Conservation (phyloP, 345 rosid genomes). For the Reutealis trisperma region DNA sequence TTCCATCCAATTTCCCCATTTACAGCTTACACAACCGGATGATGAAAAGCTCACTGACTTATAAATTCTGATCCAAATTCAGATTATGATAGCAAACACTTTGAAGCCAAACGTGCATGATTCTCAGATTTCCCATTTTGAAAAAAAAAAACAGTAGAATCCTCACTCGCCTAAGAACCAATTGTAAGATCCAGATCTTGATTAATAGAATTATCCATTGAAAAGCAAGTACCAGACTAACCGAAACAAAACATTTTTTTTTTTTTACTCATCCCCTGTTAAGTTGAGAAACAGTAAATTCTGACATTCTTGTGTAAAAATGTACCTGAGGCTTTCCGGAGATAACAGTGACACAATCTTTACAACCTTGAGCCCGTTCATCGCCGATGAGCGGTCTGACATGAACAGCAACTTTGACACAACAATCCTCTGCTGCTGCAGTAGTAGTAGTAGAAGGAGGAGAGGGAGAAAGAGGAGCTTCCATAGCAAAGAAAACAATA, state of each 20-base stretch:
- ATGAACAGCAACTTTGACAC: conserved; percentile 96
- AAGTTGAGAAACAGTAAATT: conserved; percentile 3
- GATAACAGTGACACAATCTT: conserved; percentile 88
- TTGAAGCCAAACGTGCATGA: conserved; percentile 32
- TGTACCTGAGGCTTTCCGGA: conserved; percentile 91
- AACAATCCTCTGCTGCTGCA: conserved; percentile 66
- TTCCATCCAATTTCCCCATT: conserved; percentile 12
- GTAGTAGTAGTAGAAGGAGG: conserved; percentile 24
- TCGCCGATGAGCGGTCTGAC: conserved; percentile 95
- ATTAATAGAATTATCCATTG: neutral
- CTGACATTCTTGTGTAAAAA: conserved; percentile 20
- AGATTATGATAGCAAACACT: conserved; percentile 20
- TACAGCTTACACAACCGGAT: neutral
- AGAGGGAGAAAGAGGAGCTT: conserved; percentile 25
- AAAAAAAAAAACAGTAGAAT: neutral
- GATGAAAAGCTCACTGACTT: conserved; percentile 15
- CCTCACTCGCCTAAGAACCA: conserved; percentile 1
- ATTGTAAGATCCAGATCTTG: conserved; percentile 52
- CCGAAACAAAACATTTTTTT: neutral
- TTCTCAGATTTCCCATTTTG: conserved; percentile 13
- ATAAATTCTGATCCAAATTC: conserved; percentile 28
- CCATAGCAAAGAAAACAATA: conserved; percentile 19
- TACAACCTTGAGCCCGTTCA: conserved; percentile 86
- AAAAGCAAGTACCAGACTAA: neutral
- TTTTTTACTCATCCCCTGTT: neutral